Percentiles rank a stretch among this genome's conserved stretches.
Conservation (phyloP, 1,284 basidiomycete species). For the Pholiota adiposa region DNA sequence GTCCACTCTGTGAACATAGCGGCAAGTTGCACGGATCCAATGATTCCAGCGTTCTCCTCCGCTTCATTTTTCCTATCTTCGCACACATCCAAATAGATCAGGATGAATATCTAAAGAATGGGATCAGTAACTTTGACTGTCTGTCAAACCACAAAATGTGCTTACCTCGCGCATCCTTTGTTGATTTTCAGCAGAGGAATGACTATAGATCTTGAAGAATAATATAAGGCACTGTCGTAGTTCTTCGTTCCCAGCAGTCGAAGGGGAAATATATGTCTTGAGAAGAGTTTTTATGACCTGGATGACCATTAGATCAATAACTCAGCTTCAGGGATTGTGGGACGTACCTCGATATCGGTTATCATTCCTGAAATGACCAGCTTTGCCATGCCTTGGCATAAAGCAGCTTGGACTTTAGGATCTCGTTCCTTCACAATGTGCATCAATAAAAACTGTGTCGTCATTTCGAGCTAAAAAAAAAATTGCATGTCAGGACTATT, state of each 20-base stretch:
- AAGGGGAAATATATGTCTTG: conserved; percentile 79
- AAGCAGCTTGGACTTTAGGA: conserved; percentile 69
- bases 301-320: neutral
- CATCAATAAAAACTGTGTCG: conserved; percentile 63
- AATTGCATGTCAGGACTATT: neutral
- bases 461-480: conserved; percentile 51
- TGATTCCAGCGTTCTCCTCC: conserved; percentile 69
- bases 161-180: conserved; percentile 68
- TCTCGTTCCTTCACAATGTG: conserved; percentile 66
- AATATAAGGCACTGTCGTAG: conserved; percentile 86
- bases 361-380: conserved; percentile 81
- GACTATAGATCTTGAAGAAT: conserved; percentile 87
- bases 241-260: conserved; percentile 79
- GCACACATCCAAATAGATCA: conserved; percentile 66
- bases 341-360: conserved; percentile 60
- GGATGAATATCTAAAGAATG: conserved; percentile 65
- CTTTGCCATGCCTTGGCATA: conserved; percentile 83
- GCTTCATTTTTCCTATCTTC: conserved; percentile 62
- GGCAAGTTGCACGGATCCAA: conserved; percentile 69
- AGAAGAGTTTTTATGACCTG: conserved; percentile 77
- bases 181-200: conserved; percentile 76
- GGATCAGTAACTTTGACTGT: neutral
- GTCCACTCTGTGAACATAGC: conserved; percentile 86
- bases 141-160: neutral
- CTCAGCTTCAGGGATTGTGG: neutral